These are phyloP conservation scores for Piper longum DNA, from an alignment of 164 flowering plant genomes.

Conservation along the genomic window DNA sequence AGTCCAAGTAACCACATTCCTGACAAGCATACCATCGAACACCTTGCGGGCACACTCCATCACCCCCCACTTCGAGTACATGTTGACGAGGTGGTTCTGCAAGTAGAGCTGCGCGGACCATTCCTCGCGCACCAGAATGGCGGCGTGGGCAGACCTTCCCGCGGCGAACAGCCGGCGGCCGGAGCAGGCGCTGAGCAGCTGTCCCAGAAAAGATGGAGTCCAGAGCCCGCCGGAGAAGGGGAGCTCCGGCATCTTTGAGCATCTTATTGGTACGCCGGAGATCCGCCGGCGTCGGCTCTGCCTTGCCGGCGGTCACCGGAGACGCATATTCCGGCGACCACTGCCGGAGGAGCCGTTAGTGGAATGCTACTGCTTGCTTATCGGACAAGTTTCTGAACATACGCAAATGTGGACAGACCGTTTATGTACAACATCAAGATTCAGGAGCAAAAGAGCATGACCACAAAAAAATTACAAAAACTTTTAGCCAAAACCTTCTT, in stretches of 20 bases:
- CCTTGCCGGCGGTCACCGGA: too few relatives aligned
- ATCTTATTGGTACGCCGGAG: too few relatives aligned
- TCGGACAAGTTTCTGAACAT: too few relatives aligned
- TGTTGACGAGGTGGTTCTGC: slow-evolving; percentile 48
- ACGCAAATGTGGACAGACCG: too few relatives aligned
- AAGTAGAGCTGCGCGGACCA: slow-evolving; percentile 17
- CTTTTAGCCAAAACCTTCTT: too few relatives aligned
- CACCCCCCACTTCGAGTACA: slow-evolving; percentile 54
- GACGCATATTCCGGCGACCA: too few relatives aligned
- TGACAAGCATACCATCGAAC: slow-evolving; percentile 33
- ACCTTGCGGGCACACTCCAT: slow-evolving; percentile 29
- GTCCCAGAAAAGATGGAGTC: neutral
- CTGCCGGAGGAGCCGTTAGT: too few relatives aligned
- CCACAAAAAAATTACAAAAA: too few relatives aligned
- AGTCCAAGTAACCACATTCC: slow-evolving; percentile 49
- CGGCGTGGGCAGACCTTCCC: slow-evolving; percentile 30
- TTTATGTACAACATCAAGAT: too few relatives aligned
- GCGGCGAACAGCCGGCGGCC: slow-evolving; percentile 3
- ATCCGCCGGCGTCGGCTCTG: too few relatives aligned
- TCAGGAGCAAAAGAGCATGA: too few relatives aligned
- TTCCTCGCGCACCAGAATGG: slow-evolving; percentile 21
- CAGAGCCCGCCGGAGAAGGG: neutral
- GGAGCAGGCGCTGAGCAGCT: neutral
- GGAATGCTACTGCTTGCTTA: too few relatives aligned
- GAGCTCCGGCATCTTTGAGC: neutral